These are phyloP conservation scores for Stagonosporopsis rhizophila DNA, from an alignment of 2,329 filamentous ascomycete species.

Conservation along the genomic window DNA sequence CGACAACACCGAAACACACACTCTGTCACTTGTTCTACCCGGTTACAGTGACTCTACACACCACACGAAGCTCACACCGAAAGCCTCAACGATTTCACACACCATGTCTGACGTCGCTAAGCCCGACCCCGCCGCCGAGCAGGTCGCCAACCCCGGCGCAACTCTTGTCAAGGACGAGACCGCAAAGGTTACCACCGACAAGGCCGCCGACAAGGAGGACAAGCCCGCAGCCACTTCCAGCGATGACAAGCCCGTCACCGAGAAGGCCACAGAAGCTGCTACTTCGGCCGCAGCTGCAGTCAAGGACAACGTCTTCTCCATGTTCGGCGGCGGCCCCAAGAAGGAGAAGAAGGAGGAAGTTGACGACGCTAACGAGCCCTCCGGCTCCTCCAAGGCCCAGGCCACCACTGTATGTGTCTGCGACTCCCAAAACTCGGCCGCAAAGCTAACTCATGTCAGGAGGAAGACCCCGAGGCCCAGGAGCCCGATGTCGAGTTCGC, in stretches of 20 bases:
- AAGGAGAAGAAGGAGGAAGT: conserved; percentile 89
- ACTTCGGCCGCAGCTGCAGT: conserved; percentile 48
- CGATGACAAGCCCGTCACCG: conserved; percentile 60
- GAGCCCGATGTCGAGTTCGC: conserved; percentile 96
- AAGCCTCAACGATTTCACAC: conserved; percentile 3
- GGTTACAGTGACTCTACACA: conserved; percentile 7
- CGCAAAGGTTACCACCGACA: conserved; percentile 52
- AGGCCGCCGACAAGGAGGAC: conserved; percentile 37
- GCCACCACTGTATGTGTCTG: conserved; percentile 57
- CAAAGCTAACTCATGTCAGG: conserved; percentile 46
- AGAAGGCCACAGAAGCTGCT: conserved; percentile 50
- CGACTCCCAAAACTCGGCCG: background rate
- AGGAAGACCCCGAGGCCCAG: conserved; percentile 85
- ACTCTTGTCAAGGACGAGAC: conserved; percentile 54
- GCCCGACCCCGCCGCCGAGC: conserved; percentile 51
- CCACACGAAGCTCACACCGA: conserved; percentile 12
- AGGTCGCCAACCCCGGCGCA: conserved; percentile 49
- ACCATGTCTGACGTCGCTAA: conserved; percentile 50
- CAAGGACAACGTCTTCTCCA: conserved; percentile 80
- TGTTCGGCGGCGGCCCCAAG: conserved; percentile 98
- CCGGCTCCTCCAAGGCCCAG: conserved; percentile 72
- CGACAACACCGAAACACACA: conserved; percentile 28
- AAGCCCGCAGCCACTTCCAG: conserved; percentile 30
- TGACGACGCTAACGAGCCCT: conserved; percentile 76
- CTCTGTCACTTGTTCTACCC: conserved; percentile 16